Percentiles rank a stretch among this genome's conserved stretches.
Conservation (phyloP, 2,329 filamentous ascomycete genomes). For the Podosphaera aphanis region DNA sequence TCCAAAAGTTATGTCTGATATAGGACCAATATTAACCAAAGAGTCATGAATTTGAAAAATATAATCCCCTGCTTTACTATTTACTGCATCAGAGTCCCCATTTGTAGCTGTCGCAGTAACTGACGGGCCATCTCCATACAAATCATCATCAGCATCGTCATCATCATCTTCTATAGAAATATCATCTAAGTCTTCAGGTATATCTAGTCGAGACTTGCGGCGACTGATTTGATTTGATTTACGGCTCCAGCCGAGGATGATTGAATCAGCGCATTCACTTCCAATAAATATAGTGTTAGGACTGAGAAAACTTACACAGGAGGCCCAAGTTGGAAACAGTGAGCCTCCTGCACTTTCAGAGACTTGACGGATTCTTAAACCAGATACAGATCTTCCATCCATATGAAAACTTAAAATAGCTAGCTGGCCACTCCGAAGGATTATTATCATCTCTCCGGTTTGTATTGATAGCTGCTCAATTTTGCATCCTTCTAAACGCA, state of each 20-base stretch:
- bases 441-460: slow-evolving; percentile 62
- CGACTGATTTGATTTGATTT: slow-evolving; percentile 37
- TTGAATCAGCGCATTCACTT: slow-evolving; percentile 60
- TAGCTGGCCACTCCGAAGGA: slow-evolving; percentile 52
- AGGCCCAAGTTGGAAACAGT: slow-evolving; percentile 35
- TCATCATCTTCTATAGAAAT: slow-evolving; percentile 25
- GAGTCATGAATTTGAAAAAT: slow-evolving; percentile 56
- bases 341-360: slow-evolving; percentile 36
- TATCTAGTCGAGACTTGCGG: slow-evolving; percentile 36
- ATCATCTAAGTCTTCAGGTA: slow-evolving; percentile 31
- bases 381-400: slow-evolving; percentile 78
- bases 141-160: slow-evolving; percentile 27
- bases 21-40: slow-evolving; percentile 55
- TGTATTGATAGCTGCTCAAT: slow-evolving; percentile 56
- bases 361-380: slow-evolving; percentile 49
- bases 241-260: slow-evolving; percentile 57
- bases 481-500: slow-evolving; percentile 61
- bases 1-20: slow-evolving; percentile 52
- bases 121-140: slow-evolving; percentile 35
- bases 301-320: slow-evolving; percentile 46
- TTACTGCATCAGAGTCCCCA: slow-evolving; percentile 16
- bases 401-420: slow-evolving; percentile 61
- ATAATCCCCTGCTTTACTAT: slow-evolving; percentile 36
- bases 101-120: slow-evolving; percentile 17
- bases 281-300: slow-evolving; percentile 59